A percentile compares a stretch with the other conserved stretches of the same genome.
phyloP scores from a whole-genome alignment of 2,329 filamentous ascomycete species.

The Spiromastix sp. region DNA sequence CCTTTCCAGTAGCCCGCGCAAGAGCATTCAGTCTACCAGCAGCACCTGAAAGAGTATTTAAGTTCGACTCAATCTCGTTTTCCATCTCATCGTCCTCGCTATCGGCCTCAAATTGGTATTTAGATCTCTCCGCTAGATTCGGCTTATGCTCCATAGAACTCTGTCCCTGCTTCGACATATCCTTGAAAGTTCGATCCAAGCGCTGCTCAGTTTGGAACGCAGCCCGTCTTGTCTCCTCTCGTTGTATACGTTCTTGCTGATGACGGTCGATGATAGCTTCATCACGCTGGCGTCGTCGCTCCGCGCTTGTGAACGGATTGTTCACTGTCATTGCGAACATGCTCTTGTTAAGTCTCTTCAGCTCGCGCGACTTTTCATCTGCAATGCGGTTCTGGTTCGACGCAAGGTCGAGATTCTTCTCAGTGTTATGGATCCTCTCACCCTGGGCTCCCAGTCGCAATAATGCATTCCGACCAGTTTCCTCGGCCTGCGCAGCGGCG shows the following conservation, averaged over 20 bases:
- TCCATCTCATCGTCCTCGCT: constrained; percentile 60
- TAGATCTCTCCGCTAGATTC: constrained; percentile 52
- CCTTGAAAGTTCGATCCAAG: constrained; percentile 54
- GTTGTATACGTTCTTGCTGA: constrained; percentile 43
- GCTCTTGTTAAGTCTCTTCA: constrained; percentile 76
- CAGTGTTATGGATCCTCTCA: constrained; percentile 70
- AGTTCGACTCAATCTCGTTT: constrained; percentile 58
- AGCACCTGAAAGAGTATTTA: constrained; percentile 49
- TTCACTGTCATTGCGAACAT: constrained; percentile 81
- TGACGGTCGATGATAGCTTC: constrained; percentile 58
- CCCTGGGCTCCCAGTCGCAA: constrained; percentile 66
- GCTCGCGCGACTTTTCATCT: constrained; percentile 68
- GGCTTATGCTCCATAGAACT: constrained; percentile 36
- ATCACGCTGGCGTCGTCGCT: constrained; percentile 54
- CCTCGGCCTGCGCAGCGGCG: constrained; percentile 57
- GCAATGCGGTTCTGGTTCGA: constrained; percentile 65
- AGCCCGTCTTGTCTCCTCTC: constrained; percentile 46
- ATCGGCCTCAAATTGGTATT: constrained; percentile 72
- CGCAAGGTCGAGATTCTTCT: constrained; percentile 72
- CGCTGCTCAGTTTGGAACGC: constrained; percentile 47
- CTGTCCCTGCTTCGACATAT: constrained; percentile 47
- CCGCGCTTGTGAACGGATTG: constrained; percentile 66
- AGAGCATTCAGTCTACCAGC: constrained; percentile 63
- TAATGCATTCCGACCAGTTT: constrained; percentile 61
- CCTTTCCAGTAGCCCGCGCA: constrained; percentile 61